Base-by-base conservation (phyloP, 768 basidiomycete genomes). In the Boletus rubescentipes region DNA sequence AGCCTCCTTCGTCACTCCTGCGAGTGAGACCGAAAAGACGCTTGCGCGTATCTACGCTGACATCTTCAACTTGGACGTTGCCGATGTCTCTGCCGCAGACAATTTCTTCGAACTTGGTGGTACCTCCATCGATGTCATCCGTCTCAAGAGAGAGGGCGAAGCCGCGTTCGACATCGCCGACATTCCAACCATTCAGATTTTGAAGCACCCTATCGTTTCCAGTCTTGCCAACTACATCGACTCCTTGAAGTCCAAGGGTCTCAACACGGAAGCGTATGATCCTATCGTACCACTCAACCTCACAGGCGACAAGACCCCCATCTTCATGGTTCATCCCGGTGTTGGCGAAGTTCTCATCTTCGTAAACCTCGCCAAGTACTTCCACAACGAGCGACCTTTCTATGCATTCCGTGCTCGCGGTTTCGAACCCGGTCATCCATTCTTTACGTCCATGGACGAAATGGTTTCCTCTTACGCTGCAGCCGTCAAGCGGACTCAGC, bases 401-500 rank as follows among this genome's bases (percentile, higher is more conserved):
- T 78, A 78, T 51, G 77, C 77, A 3, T 66, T 78, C 42, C 76
- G 76, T 23, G 77, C 77, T 4, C 69, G 73, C n/a, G 77, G 77
- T 9, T 77, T 78, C 55, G 77, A 77, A 41, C 64, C 67, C 2
- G 70, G 65, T 16, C 70, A 78, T 39, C 60, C 60, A 0, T 67
- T 70, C 52, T 76, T 76, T 49, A 41, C 50, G 0, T 60, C 74
- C 2, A 71, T 76, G 60, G 61, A 69, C 0, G 76, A 78, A 60
- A 77, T 76, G 71, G 73, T 74, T 5, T 64, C 68, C 1, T 58
- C 53, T 12, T 78, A 78, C 51, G 65, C 68, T 9, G 58, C 61
- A 6, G 74, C 67, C 3, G 68, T 78, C 16, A 67, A 72, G 59
- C 60, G 61, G 9, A 61, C 61, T 1, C 70, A 73, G 34, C 70